Base-by-base conservation (phyloP, 805 yeast genomes). In the Kodamaea laetipori region DNA sequence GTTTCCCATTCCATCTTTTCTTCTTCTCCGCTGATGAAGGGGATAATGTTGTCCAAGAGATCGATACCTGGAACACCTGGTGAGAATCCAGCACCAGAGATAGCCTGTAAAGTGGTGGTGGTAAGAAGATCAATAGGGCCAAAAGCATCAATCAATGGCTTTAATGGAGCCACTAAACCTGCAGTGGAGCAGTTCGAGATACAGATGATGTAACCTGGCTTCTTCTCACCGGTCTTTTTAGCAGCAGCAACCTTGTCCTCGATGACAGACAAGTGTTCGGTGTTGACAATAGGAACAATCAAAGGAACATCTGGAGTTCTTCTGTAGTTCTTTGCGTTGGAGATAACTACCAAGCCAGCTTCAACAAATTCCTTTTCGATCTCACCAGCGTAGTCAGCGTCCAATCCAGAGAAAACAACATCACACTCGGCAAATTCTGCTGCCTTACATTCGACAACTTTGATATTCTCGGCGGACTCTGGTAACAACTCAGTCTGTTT, bases 1-100 rank as follows among this genome's bases (percentile, higher is more conserved):
- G 98, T 90, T 74, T 94, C 99, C 95, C 95, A 90, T 70, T 94
- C 99, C 56, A 94, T 88, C 72, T 94, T 94, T 55, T 94, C 99
- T 71, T 94, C 99, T 70, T 94, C 99, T 36, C 98, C 97, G 52
- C 90, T 76, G 60, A 94, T 94, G 76, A 73, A 94, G 32, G 99
- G 99, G 44, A 94, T 89, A 53, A 94, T 78, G 70, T 94, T 94
- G 69, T 94, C 99, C 56, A 94, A 76, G 43, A 92, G 82, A 61
- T 94, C 98, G 67, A 94, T 90, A 52, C 95, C 94, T 16, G 96
- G 82, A 44, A 90, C 96, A 64, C 99, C 99, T 39, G 99, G 99
- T 7, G 96, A 86, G 65, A 87, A 94, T 2, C 99, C 99, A 16
- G 96, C 99, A 56, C 99, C 99, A 3, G 98, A 90, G 52, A 94